Base-by-base conservation (phyloP, 805 yeast genomes). In the Osmozyma mogii region DNA sequence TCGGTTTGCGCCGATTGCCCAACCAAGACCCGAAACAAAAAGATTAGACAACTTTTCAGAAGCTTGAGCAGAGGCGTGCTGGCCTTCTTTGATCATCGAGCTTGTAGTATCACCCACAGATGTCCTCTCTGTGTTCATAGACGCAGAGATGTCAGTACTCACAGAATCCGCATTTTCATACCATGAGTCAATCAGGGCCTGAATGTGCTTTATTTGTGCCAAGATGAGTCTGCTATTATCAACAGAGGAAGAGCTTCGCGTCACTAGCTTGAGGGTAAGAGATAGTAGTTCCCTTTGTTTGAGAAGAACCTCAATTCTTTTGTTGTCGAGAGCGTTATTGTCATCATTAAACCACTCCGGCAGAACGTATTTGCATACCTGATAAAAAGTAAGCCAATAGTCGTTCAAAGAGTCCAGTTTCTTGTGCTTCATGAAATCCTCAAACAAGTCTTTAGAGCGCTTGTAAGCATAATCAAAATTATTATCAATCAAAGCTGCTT, bases 301-400 rank as follows among this genome's bases (percentile, higher is more conserved):
- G 14, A 56, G 43, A 15, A 78, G 41, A 0, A 50, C 38, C 1
- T 47, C 47, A 10, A 49, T 25, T 17, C 35, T 36, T 4, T 41
- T 41, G 4, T 40, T 32, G n/a, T 39, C 38, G 14, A 34, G 36
- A 12, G 35, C 36, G 31, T 28, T 35, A 15, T 41, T 37, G 34
- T 36, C 40, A 9, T 43, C 44, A n/a, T 37, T 38, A 21, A 41
- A 36, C 47, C 47, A 43, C 2, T 43, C 45, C n/a, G 40, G 41
- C 36, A 33, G 47, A 9, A 54, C 48, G 32, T 41, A 60, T 51
- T 81, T 79, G 3, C 83, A 82, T 3, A 80, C 76, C 43, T 84
- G 94, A 43, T 77, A 79, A 37, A 80, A 73, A 1, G 83, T 73
- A 15, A 76, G 63, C 95, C 95, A 85, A 27, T 62, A 54, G 11